Evolutionary conservation across 805 yeast species (phyloP).

Genomic region (Nakazawaea ishiwadae): DNA sequence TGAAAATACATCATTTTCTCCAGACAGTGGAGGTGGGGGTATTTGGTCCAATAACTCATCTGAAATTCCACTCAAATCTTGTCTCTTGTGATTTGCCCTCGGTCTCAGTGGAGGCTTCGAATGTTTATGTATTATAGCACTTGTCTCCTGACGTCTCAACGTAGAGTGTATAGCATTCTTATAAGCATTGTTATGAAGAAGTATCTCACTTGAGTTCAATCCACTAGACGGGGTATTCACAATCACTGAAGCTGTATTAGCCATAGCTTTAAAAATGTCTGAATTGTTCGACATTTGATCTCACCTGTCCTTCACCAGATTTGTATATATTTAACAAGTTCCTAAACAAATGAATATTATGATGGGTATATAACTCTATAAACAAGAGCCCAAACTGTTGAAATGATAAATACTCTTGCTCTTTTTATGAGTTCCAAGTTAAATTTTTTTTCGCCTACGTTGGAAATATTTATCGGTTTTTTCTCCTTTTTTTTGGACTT

Average conservation of each 20-base stretch:
- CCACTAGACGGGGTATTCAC: constrained; percentile 23
- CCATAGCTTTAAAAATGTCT: constrained; percentile 40
- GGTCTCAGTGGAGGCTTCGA: constrained; percentile 15
- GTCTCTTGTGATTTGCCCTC: constrained; percentile 12
- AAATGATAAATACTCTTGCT: too few relatives aligned
- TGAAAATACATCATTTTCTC: constrained; percentile 36
- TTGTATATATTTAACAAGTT: too few relatives aligned
- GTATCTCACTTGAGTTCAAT: constrained; percentile 14
- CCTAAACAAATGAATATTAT: too few relatives aligned
- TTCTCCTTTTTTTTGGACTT: too few relatives aligned
- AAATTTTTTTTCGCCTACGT: too few relatives aligned
- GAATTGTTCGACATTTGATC: constrained; percentile 9
- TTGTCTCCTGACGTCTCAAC: constrained; percentile 25
- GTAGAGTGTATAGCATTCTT: constrained; percentile 44
- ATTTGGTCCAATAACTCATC: constrained; percentile 56
- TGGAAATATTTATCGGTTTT: too few relatives aligned
- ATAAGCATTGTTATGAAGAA: constrained; percentile 27
- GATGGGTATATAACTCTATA: too few relatives aligned
- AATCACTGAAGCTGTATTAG: constrained; percentile 52
- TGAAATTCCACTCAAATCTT: constrained; percentile 42
- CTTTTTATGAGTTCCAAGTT: too few relatives aligned
- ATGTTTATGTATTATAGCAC: constrained; percentile 19
- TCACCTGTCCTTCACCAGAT: too few relatives aligned
- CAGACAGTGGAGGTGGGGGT: constrained; percentile 31
- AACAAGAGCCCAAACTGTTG: too few relatives aligned